Evolutionary conservation across 1,139 yeast genomes (phyloP).

Genomic region (Saccharomyces pastorianus): DNA sequence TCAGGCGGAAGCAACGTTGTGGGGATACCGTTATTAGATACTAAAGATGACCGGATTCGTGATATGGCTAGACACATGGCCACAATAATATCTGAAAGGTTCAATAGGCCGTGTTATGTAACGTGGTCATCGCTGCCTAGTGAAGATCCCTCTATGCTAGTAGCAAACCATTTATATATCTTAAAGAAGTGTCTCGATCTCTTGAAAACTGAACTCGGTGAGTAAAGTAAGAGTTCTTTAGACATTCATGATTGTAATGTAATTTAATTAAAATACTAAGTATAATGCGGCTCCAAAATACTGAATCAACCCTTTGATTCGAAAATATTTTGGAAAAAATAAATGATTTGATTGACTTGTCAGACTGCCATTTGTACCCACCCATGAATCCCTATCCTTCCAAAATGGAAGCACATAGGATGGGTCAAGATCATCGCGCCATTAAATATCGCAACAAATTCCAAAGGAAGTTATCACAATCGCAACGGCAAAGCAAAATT

Average conservation of each 20-base stretch:
- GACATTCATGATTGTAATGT: background rate
- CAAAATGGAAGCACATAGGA: constrained; percentile 57
- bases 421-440: constrained; percentile 99
- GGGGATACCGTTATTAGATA: constrained; percentile 22
- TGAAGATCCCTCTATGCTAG: constrained; percentile 4
- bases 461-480: constrained; percentile 7
- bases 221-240: background rate
- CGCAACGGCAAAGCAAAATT: constrained; percentile 26
- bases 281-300: background rate
- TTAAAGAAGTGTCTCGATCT: constrained; percentile 16
- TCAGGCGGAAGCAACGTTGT: constrained; percentile 13
- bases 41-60: constrained; percentile 21
- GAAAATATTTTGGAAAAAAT: constrained; percentile 16
- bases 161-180: constrained; percentile 19
- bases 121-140: constrained; percentile 15
- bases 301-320: constrained; percentile 16
- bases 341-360: constrained; percentile 52
- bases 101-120: constrained; percentile 25
- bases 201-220: constrained; percentile 1
- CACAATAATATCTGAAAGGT: constrained; percentile 21
- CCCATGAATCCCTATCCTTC: constrained; percentile 66
- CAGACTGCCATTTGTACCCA: constrained; percentile 99
- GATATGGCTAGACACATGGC: constrained; percentile 26
- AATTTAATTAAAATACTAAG: background rate
- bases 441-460: constrained; percentile 33